Evolutionary conservation across 371 early-diverging fungal species (phyloP).

Genomic region (Lichtheimia ornata): DNA sequence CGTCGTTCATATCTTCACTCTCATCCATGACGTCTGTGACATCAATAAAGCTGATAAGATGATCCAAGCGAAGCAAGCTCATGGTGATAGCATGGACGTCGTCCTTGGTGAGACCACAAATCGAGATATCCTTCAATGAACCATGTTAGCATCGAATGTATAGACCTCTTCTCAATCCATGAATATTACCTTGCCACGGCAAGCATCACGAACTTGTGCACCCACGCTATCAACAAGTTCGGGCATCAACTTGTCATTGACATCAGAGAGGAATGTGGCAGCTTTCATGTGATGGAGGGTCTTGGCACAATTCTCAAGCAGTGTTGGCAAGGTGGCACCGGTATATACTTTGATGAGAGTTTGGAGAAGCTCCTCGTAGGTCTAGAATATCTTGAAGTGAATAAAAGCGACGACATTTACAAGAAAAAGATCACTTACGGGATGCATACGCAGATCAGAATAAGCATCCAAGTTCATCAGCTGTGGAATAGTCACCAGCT

Average conservation of each 20-base stretch:
- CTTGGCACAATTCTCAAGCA: conserved; percentile 32
- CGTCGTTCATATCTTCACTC: conserved; percentile 33
- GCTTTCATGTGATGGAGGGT: conserved; percentile 47
- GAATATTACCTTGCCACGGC: conserved; percentile 33
- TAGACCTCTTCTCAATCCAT: not conserved
- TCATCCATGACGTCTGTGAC: conserved; percentile 41
- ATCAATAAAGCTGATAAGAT: conserved; percentile 36
- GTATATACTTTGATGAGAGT: conserved; percentile 57
- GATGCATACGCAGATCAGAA: conserved; percentile 63
- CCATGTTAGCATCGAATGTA: not conserved
- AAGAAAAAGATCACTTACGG: conserved; percentile 32
- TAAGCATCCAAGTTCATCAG: conserved; percentile 65
- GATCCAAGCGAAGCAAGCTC: conserved; percentile 40
- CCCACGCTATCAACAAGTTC: conserved; percentile 44
- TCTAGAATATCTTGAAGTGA: conserved; percentile 18
- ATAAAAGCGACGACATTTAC: not conserved
- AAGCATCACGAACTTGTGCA: conserved; percentile 44
- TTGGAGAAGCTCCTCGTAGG: conserved; percentile 64
- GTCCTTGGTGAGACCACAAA: conserved; percentile 34
- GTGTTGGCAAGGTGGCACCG: conserved; percentile 45
- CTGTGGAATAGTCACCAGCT: conserved; percentile 58
- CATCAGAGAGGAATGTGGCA: conserved; percentile 34
- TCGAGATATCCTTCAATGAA: conserved; percentile 37
- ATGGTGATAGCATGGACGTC: conserved; percentile 45
- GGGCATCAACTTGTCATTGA: conserved; percentile 35